These are phyloP conservation scores for Aspergillus costaricaensis DNA, from an alignment of 2,329 filamentous ascomycete genomes.

Conservation along the genomic window DNA sequence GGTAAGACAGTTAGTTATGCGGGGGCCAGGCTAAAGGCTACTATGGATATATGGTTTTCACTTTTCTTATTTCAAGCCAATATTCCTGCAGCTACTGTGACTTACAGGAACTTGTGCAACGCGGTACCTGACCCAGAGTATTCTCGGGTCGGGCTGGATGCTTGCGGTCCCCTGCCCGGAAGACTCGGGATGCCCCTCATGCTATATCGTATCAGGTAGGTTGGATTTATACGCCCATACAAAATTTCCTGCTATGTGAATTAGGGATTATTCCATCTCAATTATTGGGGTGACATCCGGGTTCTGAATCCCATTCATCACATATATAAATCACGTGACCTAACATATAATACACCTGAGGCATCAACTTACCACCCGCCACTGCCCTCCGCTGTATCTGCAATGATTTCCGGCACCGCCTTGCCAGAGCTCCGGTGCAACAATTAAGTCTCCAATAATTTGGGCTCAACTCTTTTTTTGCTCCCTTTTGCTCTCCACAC, in stretches of 20 bases:
- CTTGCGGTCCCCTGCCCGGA: not conserved
- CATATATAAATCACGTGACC: not conserved
- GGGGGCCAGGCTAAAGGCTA: too few species aligned
- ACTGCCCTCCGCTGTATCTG: not conserved
- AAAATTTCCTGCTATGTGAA: too few species aligned
- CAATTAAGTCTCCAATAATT: not conserved
- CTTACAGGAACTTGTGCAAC: not conserved
- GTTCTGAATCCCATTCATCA: not conserved
- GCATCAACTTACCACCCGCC: not conserved
- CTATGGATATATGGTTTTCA: not conserved
- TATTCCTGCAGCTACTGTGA: not conserved
- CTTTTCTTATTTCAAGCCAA: not conserved
- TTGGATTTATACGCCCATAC: too few species aligned
- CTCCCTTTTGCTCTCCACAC: not conserved
- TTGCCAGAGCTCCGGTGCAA: not conserved
- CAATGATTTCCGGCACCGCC: conserved; percentile 2
- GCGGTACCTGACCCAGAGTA: conserved; percentile 6
- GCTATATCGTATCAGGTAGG: not conserved
- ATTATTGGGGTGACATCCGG: not conserved
- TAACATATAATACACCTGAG: not conserved
- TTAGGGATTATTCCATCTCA: too few species aligned
- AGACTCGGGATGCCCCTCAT: not conserved
- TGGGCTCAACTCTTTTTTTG: not conserved
- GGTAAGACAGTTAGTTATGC: not conserved
- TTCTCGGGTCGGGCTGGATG: not conserved